Percentiles rank a stretch among this genome's conserved stretches.
phyloP scores from a whole-genome alignment of 2,329 filamentous ascomycete species.

The Ceratocystis destructans region DNA sequence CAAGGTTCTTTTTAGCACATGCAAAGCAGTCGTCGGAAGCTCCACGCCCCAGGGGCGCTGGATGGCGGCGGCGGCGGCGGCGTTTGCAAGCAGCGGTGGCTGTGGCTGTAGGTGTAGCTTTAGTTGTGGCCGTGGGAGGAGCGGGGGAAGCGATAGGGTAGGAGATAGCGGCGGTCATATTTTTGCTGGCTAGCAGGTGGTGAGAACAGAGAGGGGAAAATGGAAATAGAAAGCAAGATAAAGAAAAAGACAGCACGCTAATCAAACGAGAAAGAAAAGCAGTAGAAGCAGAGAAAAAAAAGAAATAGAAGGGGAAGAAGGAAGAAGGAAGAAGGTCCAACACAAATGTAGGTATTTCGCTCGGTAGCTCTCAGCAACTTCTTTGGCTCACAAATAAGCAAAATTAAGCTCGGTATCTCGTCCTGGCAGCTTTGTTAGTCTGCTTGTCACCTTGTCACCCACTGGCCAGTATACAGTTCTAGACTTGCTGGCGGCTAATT shows the following conservation, averaged over 20 bases:
- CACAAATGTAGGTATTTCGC: not conserved
- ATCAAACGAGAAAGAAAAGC: not conserved
- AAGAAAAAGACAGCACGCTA: not conserved
- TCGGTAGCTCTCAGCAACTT: no score
- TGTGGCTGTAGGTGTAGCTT: slow-evolving; percentile 29
- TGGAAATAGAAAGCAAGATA: not conserved
- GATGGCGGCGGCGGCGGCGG: slow-evolving; percentile 55
- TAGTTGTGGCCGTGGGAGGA: slow-evolving; percentile 34
- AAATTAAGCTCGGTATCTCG: no score
- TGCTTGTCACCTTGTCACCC: not conserved
- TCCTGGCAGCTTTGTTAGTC: not conserved
- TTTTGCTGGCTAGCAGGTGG: not conserved
- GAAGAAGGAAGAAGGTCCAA: not conserved
- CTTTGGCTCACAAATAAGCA: no score
- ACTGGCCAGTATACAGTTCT: not conserved
- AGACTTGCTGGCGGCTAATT: not conserved
- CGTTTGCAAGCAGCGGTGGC: slow-evolving; percentile 32
- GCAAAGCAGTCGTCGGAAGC: slow-evolving; percentile 92
- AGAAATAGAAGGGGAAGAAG: not conserved
- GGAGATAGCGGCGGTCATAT: slow-evolving; percentile 31
- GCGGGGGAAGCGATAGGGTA: slow-evolving; percentile 30
- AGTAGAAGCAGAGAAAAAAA: not conserved
- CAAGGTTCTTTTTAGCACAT: slow-evolving; percentile 67
- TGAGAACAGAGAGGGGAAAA: not conserved
- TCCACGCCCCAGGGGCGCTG: slow-evolving; percentile 68